phyloP scores from a whole-genome alignment of 1,139 yeast genomes.

The Pichia sp. region DNA sequence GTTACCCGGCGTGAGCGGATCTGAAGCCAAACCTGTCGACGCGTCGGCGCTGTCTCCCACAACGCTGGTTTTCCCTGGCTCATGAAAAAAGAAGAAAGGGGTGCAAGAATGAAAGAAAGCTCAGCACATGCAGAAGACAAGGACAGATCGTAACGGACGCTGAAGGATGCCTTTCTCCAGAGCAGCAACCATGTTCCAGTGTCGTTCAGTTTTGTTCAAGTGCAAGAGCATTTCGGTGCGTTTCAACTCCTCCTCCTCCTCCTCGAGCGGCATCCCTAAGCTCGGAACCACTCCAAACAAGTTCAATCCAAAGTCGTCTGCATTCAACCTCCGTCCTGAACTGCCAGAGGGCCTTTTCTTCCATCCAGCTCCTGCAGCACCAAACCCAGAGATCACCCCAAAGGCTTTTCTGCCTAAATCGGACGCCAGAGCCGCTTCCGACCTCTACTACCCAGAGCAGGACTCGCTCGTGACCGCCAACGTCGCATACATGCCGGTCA shows the following conservation, averaged over 20 bases:
- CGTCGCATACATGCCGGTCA: slow-evolving; percentile 50
- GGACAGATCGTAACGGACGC: background rate
- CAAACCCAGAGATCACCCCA: slow-evolving; percentile 49
- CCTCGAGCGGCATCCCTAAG: slow-evolving; percentile 17
- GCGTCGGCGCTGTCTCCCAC: no score
- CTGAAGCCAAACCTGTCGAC: no score
- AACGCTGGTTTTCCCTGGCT: no score
- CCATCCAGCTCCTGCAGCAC: slow-evolving; percentile 49
- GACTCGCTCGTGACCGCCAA: slow-evolving; percentile 34
- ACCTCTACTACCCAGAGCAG: slow-evolving; percentile 33
- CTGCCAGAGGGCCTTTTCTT: slow-evolving; percentile 36
- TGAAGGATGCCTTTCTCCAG: background rate
- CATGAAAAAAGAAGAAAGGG: no score
- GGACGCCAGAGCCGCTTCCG: slow-evolving; percentile 53
- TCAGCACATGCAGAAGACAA: background rate
- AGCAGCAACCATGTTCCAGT: background rate
- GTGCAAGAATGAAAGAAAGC: background rate
- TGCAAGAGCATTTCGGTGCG: slow-evolving; percentile 1
- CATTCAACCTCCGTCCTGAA: slow-evolving; percentile 35
- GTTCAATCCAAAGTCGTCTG: slow-evolving; percentile 34
- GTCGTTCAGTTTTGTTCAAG: background rate
- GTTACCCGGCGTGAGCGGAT: no score
- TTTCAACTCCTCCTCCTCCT: slow-evolving; percentile 1
- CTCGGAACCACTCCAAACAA: slow-evolving; percentile 33
- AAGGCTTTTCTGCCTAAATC: slow-evolving; percentile 61